Evolutionary conservation across 441 rosid genomes (phyloP).

Genomic region (Aquilaria agallochum): DNA sequence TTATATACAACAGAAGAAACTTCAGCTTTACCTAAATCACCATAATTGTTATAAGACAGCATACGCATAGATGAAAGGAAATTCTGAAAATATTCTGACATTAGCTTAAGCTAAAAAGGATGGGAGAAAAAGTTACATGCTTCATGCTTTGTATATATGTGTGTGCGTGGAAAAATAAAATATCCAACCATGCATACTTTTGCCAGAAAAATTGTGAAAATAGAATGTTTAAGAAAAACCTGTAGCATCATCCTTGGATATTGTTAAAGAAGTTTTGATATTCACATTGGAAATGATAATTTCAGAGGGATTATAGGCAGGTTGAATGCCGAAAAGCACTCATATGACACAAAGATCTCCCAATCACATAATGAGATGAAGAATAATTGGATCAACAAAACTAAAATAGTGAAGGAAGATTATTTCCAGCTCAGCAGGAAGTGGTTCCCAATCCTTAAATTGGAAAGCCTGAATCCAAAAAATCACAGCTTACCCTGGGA

Average conservation of each 20-base stretch:
- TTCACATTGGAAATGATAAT: no score
- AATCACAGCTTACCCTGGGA: slow-evolving; percentile 47
- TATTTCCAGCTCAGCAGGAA: background rate
- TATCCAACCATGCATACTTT: no score
- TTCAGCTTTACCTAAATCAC: slow-evolving; percentile 82
- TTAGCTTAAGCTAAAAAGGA: no score
- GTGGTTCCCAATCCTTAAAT: slow-evolving; percentile 15
- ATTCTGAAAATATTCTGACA: background rate
- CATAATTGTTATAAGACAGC: slow-evolving; percentile 20
- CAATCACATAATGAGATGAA: background rate
- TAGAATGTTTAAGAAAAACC: no score
- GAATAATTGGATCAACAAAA: slow-evolving; percentile 1
- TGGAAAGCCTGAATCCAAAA: slow-evolving; percentile 8
- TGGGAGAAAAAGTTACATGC: no score
- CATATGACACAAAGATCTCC: background rate
- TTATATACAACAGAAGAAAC: slow-evolving; percentile 78
- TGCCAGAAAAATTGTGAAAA: no score
- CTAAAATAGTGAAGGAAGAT: slow-evolving; percentile 2
- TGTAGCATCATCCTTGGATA: no score
- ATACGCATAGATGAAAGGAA: background rate
- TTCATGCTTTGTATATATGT: no score
- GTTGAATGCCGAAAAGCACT: no score
- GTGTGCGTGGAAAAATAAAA: no score
- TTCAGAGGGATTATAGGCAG: no score
- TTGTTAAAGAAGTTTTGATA: no score